Base-by-base conservation (phyloP, 1,139 yeast species). In the Blastobotrys capitulatus region DNA sequence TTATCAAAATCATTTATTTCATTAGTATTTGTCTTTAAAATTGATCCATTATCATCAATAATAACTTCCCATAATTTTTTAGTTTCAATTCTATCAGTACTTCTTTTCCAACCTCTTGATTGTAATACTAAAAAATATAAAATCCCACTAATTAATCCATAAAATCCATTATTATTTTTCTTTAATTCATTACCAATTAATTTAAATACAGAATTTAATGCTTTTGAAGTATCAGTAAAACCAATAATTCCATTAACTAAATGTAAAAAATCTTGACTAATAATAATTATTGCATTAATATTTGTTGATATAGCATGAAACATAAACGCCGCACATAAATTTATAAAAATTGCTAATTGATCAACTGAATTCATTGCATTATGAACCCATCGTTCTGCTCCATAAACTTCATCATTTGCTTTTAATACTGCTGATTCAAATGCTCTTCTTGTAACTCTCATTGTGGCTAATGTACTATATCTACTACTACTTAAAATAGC, bases 141-240 rank as follows among this genome's bases (percentile, higher is more conserved):
- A 19, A 64, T 51, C 1, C 66, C 66, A 7, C 66, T 58, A 7
- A 65, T 52, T 25, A 66, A 54, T 2, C 61, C 62, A 43, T 58
- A 58, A 22, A 65, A 42, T 5, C 67, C 67, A 19, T 37, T 37
- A 6, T 61, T 58, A 19, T 58, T 56, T 15, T 60, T 62, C 20
- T 63, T 65, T 20, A 64, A 57, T 40, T 65, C 68, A 9, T 62
- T 53, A 15, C 62, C 57, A 6, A 64, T 52, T 45, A 64, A 53
- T 1, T 60, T 50, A n/a, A 60, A 52, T 31, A 66, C 62, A n/a
- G 63, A 53, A 4, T 64, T 60, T 20, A 66, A 55, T 1, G 69
- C 67, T 20, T 67, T 50, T 3, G 67, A 61, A 6, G 66, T 57
- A 38, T 66, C 69, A 2, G 69, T 64, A 22, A 64, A 59, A n/a